Conservation (phyloP, 106 monocot species). For the Triglochin maritima region DNA sequence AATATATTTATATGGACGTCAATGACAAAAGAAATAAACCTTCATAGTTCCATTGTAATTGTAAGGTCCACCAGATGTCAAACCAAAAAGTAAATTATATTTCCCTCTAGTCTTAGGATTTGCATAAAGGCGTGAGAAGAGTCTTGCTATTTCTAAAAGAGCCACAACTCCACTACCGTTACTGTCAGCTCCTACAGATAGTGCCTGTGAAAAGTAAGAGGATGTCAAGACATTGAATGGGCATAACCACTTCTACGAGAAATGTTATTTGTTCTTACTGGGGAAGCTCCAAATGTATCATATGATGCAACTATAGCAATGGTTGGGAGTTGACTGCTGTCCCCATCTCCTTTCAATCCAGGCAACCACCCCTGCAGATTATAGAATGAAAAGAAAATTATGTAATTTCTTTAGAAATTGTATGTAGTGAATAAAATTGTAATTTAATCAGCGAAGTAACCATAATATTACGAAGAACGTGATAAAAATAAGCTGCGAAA, state of each 20-base stretch:
- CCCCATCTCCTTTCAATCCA: constrained; percentile 72
- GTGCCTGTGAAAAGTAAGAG: constrained; percentile 37
- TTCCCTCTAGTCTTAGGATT: constrained; percentile 84
- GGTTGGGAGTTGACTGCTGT: constrained; percentile 77
- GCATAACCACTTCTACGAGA: neutral
- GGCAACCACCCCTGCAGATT: constrained; percentile 79
- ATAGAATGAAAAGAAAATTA: neutral
- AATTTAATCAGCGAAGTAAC: no score
- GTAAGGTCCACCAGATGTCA: constrained; percentile 99
- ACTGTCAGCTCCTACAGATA: constrained; percentile 86
- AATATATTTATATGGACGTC: neutral
- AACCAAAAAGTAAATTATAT: constrained; percentile 95
- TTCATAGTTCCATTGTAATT: constrained; percentile 97
- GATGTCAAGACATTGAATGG: neutral
- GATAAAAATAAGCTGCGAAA: no score
- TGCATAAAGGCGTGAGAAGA: constrained; percentile 84
- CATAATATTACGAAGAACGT: neutral
- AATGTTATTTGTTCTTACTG: constrained; percentile 30
- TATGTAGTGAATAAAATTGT: neutral
- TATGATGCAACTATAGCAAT: constrained; percentile 97
- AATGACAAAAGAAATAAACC: constrained; percentile 25
- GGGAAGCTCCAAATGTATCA: constrained; percentile 98
- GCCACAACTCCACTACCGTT: constrained; percentile 97
- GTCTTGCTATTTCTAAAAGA: constrained; percentile 87
- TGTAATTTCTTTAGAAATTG: neutral